Evolutionary conservation across 352 stramenopile genomes (phyloP).

Genomic region (Pythium oligandrum): DNA sequence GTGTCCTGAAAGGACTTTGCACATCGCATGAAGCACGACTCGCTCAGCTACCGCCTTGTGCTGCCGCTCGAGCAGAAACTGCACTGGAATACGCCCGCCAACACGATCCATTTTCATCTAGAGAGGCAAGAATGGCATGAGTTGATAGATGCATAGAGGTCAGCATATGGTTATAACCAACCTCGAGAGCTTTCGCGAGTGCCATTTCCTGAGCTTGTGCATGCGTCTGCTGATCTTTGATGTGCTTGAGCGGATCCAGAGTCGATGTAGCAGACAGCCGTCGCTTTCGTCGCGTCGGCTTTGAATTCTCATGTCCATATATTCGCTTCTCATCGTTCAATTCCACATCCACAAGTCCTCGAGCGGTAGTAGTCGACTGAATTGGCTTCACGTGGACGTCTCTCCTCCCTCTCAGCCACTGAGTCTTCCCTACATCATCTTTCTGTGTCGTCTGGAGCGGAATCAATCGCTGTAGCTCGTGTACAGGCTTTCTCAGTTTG

Average conservation of each 20-base stretch:
- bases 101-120: constrained; percentile 13
- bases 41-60: constrained; percentile 22
- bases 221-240: constrained; percentile 7
- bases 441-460: background rate
- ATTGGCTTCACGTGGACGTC: background rate
- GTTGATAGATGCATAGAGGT: background rate
- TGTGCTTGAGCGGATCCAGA: constrained; percentile 11
- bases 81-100: constrained; percentile 13
- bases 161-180: constrained; percentile 7
- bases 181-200: constrained; percentile 5
- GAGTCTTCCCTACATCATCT: background rate
- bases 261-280: background rate
- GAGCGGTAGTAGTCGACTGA: too few species aligned
- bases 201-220: constrained; percentile 4
- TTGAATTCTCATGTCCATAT: too few species aligned
- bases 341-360: too few species aligned
- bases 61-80: constrained; percentile 17
- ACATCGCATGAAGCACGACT: constrained; percentile 17
- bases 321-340: too few species aligned
- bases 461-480: too few species aligned
- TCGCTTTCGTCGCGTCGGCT: too few species aligned
- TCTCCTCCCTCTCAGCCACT: background rate
- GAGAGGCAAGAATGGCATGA: background rate
- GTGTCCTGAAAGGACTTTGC: constrained; percentile 8
- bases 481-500: too few species aligned